phyloP scores from a whole-genome alignment of 305 asterid species.

The Caryopteris hybrid region DNA sequence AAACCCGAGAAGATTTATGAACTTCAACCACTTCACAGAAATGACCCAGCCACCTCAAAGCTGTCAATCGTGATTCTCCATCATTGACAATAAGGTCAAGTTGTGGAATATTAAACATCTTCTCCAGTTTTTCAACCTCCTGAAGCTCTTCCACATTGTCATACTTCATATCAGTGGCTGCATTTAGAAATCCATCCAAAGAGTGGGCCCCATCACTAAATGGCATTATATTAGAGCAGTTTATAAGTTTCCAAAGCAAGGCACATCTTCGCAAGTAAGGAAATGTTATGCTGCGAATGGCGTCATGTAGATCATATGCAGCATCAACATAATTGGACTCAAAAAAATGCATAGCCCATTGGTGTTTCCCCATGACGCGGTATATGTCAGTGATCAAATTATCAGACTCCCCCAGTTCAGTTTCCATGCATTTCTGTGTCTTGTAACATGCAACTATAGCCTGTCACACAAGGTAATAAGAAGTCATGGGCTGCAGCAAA shows the following conservation, averaged over 20 bases:
- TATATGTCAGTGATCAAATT: constrained; percentile 57
- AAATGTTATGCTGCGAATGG: constrained; percentile 70
- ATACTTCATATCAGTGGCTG: constrained; percentile 33
- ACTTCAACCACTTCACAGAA: constrained; percentile 43
- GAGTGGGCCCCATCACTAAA: constrained; percentile 47
- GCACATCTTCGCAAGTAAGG: constrained; percentile 92
- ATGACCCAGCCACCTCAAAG: constrained; percentile 60
- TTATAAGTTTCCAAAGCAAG: constrained; percentile 78
- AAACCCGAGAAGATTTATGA: constrained; percentile 29
- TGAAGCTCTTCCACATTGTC: constrained; percentile 42
- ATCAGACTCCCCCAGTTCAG: constrained; percentile 41
- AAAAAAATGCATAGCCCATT: constrained; percentile 46
- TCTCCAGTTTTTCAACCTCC: constrained; percentile 67
- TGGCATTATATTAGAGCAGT: constrained; percentile 50
- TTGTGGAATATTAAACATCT: constrained; percentile 70
- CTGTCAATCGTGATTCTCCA: constrained; percentile 43
- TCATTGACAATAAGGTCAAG: constrained; percentile 50
- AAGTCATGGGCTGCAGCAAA: constrained; percentile 12
- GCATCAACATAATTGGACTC: constrained; percentile 43
- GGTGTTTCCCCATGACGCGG: constrained; percentile 41
- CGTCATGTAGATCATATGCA: constrained; percentile 46
- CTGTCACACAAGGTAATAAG: constrained; percentile 39
- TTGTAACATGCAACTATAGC: constrained; percentile 47
- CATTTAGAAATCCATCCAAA: constrained; percentile 36
- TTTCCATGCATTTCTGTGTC: constrained; percentile 25